Conservation (phyloP, 306 rosid species). For the Spatholobus suberectus region DNA sequence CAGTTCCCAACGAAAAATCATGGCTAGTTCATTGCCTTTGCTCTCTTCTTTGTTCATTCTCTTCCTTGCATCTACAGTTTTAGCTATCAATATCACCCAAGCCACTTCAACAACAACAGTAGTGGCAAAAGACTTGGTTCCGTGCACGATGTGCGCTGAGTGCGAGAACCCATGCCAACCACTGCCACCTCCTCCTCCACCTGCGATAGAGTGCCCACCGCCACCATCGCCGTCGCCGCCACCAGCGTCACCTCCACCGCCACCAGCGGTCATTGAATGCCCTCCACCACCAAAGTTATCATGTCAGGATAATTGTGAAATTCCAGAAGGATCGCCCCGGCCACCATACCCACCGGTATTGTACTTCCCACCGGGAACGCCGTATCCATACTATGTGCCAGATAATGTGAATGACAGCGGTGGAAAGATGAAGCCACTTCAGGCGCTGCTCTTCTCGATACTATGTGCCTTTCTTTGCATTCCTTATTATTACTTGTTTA, state of each 20-base stretch:
- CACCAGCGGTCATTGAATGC: conserved; percentile 30
- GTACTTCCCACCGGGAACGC: conserved; percentile 39
- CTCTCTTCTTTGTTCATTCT: conserved; percentile 8
- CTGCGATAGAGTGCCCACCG: conserved; percentile 55
- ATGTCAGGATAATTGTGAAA: conserved; percentile 39
- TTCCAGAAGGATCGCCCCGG: conserved; percentile 1
- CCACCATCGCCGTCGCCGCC: conserved; percentile 42
- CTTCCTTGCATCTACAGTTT: conserved; percentile 10
- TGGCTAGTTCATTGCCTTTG: conserved; percentile 22
- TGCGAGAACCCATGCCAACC: conserved; percentile 73
- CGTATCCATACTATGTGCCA: conserved; percentile 26
- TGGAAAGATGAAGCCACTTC: conserved; percentile 27
- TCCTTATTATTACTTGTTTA: conserved; percentile 40
- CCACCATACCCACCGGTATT: conserved; percentile 1
- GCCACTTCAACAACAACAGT: conserved; percentile 15
- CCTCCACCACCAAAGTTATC: conserved; percentile 58
- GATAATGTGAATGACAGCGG: background rate
- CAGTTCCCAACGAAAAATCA: background rate
- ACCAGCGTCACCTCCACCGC: conserved; percentile 34
- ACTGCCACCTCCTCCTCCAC: conserved; percentile 52
- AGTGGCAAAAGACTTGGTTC: conserved; percentile 48
- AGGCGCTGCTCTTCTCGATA: background rate
- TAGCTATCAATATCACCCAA: background rate
- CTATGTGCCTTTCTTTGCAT: conserved; percentile 25
- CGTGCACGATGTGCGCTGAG: conserved; percentile 61